These are phyloP conservation scores for Hortiboletus campestris DNA, from an alignment of 768 basidiomycete genomes.

Conservation along the genomic window DNA sequence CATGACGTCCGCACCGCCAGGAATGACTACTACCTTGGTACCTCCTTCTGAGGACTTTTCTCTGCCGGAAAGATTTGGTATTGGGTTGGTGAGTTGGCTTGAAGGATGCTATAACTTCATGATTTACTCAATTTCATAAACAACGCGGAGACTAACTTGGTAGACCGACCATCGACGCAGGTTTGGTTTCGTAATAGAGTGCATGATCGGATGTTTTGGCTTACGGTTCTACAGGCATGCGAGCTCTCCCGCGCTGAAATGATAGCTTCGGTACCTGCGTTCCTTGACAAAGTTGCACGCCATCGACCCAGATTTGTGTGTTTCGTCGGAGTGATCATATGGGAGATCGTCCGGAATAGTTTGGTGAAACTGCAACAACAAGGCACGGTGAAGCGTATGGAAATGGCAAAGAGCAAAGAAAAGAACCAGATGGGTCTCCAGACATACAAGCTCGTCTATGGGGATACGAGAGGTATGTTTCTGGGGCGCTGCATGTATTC, in stretches of 20 bases:
- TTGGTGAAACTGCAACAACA: constrained; percentile 29
- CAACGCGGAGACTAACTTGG: constrained; percentile 64
- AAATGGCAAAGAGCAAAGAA: constrained; percentile 6
- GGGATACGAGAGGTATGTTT: constrained; percentile 5
- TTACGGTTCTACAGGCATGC: constrained; percentile 40
- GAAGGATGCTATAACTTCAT: not conserved
- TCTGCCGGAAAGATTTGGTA: constrained; percentile 53
- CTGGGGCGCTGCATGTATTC: not conserved
- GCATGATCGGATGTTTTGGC: not conserved
- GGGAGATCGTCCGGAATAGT: constrained; percentile 39
- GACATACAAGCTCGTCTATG: constrained; percentile 20
- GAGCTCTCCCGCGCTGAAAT: constrained; percentile 57
- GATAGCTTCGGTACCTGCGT: constrained; percentile 47
- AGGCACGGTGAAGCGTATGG: not conserved
- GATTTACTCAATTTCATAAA: not conserved
- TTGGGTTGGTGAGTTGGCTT: constrained; percentile 58
- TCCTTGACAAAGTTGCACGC: constrained; percentile 57
- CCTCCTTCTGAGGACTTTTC: constrained; percentile 57
- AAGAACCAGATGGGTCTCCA: constrained; percentile 24
- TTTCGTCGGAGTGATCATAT: constrained; percentile 76
- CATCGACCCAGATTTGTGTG: constrained; percentile 67
- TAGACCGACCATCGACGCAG: constrained; percentile 65
- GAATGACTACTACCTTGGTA: constrained; percentile 54
- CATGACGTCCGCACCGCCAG: constrained; percentile 30
- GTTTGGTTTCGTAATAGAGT: constrained; percentile 31